Conservation (phyloP, 257 asterid species). For the Leonotis leonurus region DNA sequence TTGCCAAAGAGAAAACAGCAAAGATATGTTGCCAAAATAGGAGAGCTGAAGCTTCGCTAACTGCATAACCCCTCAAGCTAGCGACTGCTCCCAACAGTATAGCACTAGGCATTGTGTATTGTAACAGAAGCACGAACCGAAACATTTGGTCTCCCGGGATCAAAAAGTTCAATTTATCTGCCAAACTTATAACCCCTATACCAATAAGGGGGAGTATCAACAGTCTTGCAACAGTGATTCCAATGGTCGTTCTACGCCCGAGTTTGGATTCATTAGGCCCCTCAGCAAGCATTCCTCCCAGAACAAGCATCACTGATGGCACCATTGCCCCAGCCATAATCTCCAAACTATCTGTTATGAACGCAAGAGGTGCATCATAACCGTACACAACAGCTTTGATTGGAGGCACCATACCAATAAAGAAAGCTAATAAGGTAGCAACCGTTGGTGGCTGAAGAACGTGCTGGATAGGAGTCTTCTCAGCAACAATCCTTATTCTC, state of each 20-base stretch:
- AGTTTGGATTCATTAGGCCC: conserved; percentile 80
- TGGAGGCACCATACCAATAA: conserved; percentile 76
- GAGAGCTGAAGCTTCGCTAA: conserved; percentile 78
- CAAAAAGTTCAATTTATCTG: conserved; percentile 46
- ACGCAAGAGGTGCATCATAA: conserved; percentile 58
- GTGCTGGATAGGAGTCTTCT: conserved; percentile 62
- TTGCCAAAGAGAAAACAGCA: conserved; percentile 59
- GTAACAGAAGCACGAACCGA: conserved; percentile 75
- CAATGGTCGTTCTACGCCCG: conserved; percentile 62
- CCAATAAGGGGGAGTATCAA: conserved; percentile 70
- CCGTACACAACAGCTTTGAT: conserved; percentile 63
- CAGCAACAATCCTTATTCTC: conserved; percentile 63
- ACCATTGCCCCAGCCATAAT: conserved; percentile 84
- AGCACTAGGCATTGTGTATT: conserved; percentile 83
- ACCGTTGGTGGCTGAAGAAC: conserved; percentile 85
- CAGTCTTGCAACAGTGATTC: conserved; percentile 63
- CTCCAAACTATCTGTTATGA: conserved; percentile 70
- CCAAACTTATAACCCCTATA: conserved; percentile 47
- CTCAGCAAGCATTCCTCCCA: conserved; percentile 96
- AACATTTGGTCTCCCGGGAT: conserved; percentile 65
- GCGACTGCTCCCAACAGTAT: conserved; percentile 91
- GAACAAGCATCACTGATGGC: conserved; percentile 86
- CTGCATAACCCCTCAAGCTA: conserved; percentile 81
- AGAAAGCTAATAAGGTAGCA: conserved; percentile 68
- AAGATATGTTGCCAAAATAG: conserved; percentile 89